Base-by-base conservation (phyloP, 1,284 basidiomycete genomes). In the Exobasidium rhododendri region DNA sequence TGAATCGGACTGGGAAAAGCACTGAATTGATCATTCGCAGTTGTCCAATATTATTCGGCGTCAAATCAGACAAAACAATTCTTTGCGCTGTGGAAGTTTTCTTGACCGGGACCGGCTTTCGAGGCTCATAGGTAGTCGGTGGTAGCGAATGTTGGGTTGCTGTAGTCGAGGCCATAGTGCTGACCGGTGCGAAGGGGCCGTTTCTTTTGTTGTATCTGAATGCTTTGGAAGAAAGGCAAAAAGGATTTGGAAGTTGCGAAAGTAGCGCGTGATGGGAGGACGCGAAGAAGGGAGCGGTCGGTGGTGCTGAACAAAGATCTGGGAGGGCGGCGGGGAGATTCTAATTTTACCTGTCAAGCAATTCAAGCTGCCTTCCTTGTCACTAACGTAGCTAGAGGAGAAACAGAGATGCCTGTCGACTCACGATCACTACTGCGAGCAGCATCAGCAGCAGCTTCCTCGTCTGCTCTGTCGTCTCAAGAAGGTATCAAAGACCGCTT, bases 21-120 rank as follows among this genome's bases (percentile, higher is more conserved):
- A 74, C 70, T 50, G 65, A 66, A 63, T 79, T 79, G 55, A 79
- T 68, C 59, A 68, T 75, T 53, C 75, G 68, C 11, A 79, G 64
- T 64, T 78, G 76, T 11, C 77, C 75, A 35, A 79, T 62, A 51
- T 79, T 79, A 68, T 79, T 79, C 17, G 66, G 70, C 32, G 77
- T 79, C 17, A 77, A 59, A 32, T 71, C 68, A 4, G 75, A 66
- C 10, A 77, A 54, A 30, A 63, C 70, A 50, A 75, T 57, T 28
- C 28, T 28, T 26, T 20, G 32, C 20, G 69, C 65, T 20, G 69
- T 45, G 17, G 57, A 49, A 1, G 66, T 61, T 40, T 17, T 7
- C 7, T 68, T 52, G 14, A 71, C 62, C 14, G 69, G 68, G 13
- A 67, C 69, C 0, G 67, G 61, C 17, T 59, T 52, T 32, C 70